Base-by-base conservation (phyloP, 345 rosid species). In the Schrenkiella parvula region DNA sequence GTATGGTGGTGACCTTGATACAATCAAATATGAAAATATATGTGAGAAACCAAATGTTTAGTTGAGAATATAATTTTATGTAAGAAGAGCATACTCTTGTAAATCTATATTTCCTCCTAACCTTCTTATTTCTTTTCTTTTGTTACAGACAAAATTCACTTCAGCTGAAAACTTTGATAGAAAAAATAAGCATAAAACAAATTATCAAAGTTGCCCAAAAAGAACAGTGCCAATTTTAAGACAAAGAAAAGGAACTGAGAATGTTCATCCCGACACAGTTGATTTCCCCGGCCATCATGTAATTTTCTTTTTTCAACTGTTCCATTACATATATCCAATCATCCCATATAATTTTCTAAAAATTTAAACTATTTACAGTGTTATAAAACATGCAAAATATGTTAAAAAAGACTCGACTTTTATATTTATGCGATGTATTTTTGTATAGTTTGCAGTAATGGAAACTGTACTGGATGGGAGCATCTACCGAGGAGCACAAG, bases 151-250 rank as follows among this genome's bases (percentile, higher is more conserved):
- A 32, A 31, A 4, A 8, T 32, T 43, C 15, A 41, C 13, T 29
- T 37, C 25, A 17, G 1, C 10, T 5, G 18, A 69, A 57, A 56
- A 7, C 2, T 0, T 31, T 34, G 2, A 15, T 5, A 6, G 6
- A 46, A 43, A 13, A 6, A 7, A 2, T 8, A 50, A 50, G 50
- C 1, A 17, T 60, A 5, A 39, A 59, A 6, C 19, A 62, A 61
- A 15, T 6, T n/a, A 14, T 26, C 68, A 48, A 8, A 14, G 11
- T 15, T 71, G 76, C 52, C 76, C 76, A 12, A 21, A 48, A 50
- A 69, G 76, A 48, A 72, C 32, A 8, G 70, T 72, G n/a, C 37
- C 70, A 50, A 62, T 72, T 3, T 25, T 32, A 17, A 51, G n/a
- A 62, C 51, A 61, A 11, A 62, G 17, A 51, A 62, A 22, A 38